These are phyloP conservation scores for Calonectria honghensis DNA, from an alignment of 2,329 filamentous ascomycete genomes.

Conservation along the genomic window DNA sequence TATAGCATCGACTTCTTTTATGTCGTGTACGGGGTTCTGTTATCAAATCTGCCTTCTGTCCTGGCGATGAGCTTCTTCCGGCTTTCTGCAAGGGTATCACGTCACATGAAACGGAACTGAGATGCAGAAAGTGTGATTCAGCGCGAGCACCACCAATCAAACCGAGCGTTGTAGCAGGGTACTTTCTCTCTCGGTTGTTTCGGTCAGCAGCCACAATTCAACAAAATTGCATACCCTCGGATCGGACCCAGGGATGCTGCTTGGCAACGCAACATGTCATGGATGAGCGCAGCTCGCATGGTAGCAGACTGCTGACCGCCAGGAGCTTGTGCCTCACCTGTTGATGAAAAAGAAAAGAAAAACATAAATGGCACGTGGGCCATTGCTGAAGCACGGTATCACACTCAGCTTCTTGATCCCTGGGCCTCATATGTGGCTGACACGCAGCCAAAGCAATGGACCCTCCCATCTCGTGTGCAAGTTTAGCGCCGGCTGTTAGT, in stretches of 20 bases:
- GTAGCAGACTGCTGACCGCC: background rate
- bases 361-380: background rate
- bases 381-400: background rate
- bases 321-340: background rate
- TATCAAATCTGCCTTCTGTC: background rate
- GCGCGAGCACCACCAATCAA: background rate
- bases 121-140: background rate
- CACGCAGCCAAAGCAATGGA: background rate
- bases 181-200: background rate
- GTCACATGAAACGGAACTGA: background rate
- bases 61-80: background rate
- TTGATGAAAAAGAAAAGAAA: background rate
- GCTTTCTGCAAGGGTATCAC: background rate
- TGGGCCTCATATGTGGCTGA: background rate
- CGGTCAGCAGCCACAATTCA: background rate
- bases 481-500: too few species aligned
- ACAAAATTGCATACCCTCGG: background rate
- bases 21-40: accelerated
- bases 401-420: background rate
- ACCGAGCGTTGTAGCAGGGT: background rate
- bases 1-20: background rate
- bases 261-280: background rate
- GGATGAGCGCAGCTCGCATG: background rate
- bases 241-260: background rate
- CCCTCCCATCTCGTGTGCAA: background rate